Evolutionary conservation across 345 rosid species (phyloP), one percentile per base, ranked within the genome.

Genomic region (Camelina sativa): DNA sequence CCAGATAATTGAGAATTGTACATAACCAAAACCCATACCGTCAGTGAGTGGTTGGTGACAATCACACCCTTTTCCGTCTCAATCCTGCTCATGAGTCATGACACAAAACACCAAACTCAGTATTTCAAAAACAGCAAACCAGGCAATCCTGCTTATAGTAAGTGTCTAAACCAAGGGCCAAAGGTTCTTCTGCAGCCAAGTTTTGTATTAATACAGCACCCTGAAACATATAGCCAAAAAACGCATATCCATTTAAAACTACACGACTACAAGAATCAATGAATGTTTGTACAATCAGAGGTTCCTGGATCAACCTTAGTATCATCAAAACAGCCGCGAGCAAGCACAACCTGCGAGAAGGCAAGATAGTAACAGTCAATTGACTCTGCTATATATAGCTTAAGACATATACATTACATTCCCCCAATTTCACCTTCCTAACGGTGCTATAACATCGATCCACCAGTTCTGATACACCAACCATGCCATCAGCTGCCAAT

Each of bases 101-200:
- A 47, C 20, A 47, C 52, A 47, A 7, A 11, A 47, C 11, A 62
- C 60, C 78, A 61, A 62, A 46, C 65, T 61, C 75, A 62, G 61
- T 22, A 78, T 58, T 66, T 52, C 54, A 22, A 4, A 41, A 67
- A 22, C 30, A 66, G 32, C 38, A 72, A 67, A 67, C 63, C 22
- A 90, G 96, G 80, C 91, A 91, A 73, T 94, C 91, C 82, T 94
- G 98, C 86, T 95, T 95, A 86, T 92, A 90, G 77, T 95, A 92
- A 63, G 85, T 86, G 82, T 89, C 99, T 73, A 92, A 82, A 64
- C 97, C 97, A 82, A 90, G 96, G 0, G 92, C 97, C 22, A 92
- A 89, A 73, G 99, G 96, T 74, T 92, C 97, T 82, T 81, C 85
- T 9, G 96, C 91, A 30, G 97, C 89, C 81, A 95, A 75, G 77